Evolutionary conservation across 2,329 filamentous ascomycete genomes (phyloP).

Genomic region (Penicillium sp.): DNA sequence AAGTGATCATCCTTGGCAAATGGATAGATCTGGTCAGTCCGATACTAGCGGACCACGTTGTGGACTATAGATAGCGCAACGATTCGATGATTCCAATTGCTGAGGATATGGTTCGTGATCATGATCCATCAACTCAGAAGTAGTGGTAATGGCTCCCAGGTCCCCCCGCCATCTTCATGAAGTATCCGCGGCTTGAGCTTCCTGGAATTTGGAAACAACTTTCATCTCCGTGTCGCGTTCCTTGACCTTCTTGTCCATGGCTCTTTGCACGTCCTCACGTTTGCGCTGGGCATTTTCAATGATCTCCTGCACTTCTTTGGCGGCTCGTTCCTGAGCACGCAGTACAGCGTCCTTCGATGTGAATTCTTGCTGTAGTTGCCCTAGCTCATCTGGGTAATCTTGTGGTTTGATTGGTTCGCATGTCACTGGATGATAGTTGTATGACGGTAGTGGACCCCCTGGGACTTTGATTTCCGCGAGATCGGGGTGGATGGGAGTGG

Average conservation of each 20-base stretch:
- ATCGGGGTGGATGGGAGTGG: conserved; percentile 41
- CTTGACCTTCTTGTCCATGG: conserved; percentile 46
- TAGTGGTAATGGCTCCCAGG: background rate
- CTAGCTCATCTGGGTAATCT: conserved; percentile 33
- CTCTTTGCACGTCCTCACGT: conserved; percentile 40
- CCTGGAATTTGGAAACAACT: conserved; percentile 44
- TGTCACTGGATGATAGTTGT: conserved; percentile 42
- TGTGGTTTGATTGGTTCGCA: conserved; percentile 36
- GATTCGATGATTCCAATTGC: no score
- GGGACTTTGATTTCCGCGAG: conserved; percentile 44
- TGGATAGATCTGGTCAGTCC: background rate
- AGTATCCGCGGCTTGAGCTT: conserved; percentile 37
- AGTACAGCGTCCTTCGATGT: conserved; percentile 36
- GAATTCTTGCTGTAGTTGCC: conserved; percentile 39
- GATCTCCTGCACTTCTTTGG: conserved; percentile 39
- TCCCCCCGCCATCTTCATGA: conserved; percentile 17
- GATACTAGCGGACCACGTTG: background rate
- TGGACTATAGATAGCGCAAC: background rate
- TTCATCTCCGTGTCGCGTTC: conserved; percentile 46
- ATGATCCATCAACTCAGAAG: background rate
- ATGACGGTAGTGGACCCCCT: conserved; percentile 31
- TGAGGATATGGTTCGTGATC: no score
- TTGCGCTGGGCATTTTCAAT: conserved; percentile 41
- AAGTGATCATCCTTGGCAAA: background rate
- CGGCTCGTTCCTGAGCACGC: conserved; percentile 40